Conservation (phyloP, 495 filamentous ascomycete species). For the Aspergillus bertholletiae region DNA sequence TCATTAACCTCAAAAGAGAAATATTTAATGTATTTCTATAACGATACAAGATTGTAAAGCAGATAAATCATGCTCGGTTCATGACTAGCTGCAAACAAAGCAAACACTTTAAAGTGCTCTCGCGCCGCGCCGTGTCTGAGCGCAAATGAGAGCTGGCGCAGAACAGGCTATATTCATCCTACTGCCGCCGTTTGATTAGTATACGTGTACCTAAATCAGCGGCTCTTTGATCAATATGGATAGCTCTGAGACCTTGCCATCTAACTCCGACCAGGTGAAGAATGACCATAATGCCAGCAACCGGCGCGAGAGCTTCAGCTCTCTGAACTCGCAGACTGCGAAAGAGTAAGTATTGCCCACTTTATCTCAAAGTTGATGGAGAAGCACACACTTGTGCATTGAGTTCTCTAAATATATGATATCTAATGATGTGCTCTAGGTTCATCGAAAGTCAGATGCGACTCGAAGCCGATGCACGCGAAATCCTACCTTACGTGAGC, state of each 20-base stretch:
- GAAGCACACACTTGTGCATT: neutral
- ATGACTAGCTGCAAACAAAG: constrained; percentile 19
- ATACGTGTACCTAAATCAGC: neutral
- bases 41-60: no score
- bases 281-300: constrained; percentile 12
- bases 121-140: constrained; percentile 7
- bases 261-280: constrained; percentile 9
- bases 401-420: neutral
- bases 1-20: no score
- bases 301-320: constrained; percentile 53
- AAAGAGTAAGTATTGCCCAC: constrained; percentile 61
- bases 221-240: constrained; percentile 3
- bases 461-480: constrained; percentile 91
- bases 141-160: neutral
- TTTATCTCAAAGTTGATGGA: neutral
- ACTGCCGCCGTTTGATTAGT: neutral
- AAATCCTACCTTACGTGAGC: constrained; percentile 84
- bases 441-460: constrained; percentile 87
- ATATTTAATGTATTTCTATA: no score
- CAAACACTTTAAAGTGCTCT: constrained; percentile 17
- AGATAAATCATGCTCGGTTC: no score
- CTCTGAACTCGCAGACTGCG: constrained; percentile 79
- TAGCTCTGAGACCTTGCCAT: constrained; percentile 1
- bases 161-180: neutral
- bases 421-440: constrained; percentile 31